Base-by-base conservation (phyloP, 2,329 filamentous ascomycete genomes). In the Ambrosiella beaveri region DNA sequence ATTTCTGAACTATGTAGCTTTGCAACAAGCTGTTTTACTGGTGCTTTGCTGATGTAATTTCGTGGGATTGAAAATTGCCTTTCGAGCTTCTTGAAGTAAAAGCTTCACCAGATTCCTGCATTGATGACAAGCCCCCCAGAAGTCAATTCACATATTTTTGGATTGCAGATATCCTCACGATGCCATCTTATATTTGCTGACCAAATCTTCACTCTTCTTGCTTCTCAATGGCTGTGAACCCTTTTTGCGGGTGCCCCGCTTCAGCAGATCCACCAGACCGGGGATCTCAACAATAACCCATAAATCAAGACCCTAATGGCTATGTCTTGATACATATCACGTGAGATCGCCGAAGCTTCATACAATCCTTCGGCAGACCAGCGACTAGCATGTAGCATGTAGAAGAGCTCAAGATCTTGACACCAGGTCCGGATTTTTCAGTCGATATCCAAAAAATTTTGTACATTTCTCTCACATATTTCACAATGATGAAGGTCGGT, bases 351-450 rank as follows among this genome's bases (percentile, higher is more conserved):
- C 1, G 41, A 57, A 57, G 44, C 40, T 51, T 57, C 55, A n/a
- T 56, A 9, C 41, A 15, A 56, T 56, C 37, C 52, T 40, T 40
- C 52, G 13, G 52, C 52, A 54, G 19, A 15, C 54, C 35, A 35
- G 37, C 35, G 3, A 36, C 15, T 7, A 15, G 44, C 7, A 57
- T 19, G 12, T 7, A 57, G 15, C 15, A 27, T 11, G 27, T 15
- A 15, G 39, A 2, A 19, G 40, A 41, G 12, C 36, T 38, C 12
- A 39, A 40, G 44, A 17, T 47, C 44, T 47, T 15, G n/a, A 39
- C 41, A 12, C 27, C 5, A 51, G 45, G 8, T n/a, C 27, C 12
- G 12, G 2, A 7, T 35, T 35, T 19, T 11, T 51, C 5, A 27
- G 35, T n/a, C 3, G 11, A 47, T 15, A n/a, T 47, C 17, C n/a